phyloP scores from a whole-genome alignment of 2,329 filamentous ascomycete genomes.

The Bipolaris gigantea region DNA sequence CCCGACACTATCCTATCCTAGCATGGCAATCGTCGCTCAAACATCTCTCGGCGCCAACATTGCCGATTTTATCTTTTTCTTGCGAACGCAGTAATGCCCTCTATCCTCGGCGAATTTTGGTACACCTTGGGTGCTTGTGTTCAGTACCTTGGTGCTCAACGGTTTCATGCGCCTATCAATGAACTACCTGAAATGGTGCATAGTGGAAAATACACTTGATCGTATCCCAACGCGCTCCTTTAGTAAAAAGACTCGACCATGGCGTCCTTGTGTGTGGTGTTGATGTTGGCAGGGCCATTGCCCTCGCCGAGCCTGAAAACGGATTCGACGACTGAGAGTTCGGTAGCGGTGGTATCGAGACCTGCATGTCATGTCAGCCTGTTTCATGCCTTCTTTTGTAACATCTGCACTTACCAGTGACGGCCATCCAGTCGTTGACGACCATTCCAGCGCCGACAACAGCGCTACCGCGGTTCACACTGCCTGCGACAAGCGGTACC shows the following conservation, averaged over 20 bases:
- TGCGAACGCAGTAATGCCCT: neutral
- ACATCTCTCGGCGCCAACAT: neutral
- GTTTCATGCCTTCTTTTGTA: neutral
- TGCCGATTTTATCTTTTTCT: neutral
- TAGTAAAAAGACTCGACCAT: slow-evolving; percentile 99
- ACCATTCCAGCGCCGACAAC: slow-evolving; percentile 98
- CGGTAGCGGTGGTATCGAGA: slow-evolving; percentile 93
- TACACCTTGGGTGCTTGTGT: neutral
- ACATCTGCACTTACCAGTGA: slow-evolving; percentile 57
- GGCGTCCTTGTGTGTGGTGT: slow-evolving; percentile 88
- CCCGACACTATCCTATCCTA: neutral
- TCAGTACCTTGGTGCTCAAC: neutral
- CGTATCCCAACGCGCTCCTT: slow-evolving; percentile 24
- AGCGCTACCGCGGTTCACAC: slow-evolving; percentile 87
- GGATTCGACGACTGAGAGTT: slow-evolving; percentile 93
- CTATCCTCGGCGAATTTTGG: neutral
- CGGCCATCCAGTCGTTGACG: slow-evolving; percentile 96
- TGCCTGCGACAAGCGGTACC: slow-evolving; percentile 92
- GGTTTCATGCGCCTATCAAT: neutral
- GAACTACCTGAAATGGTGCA: neutral
- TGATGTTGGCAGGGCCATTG: slow-evolving; percentile 73
- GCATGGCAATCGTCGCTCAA: neutral
- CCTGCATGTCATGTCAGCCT: slow-evolving; percentile 49
- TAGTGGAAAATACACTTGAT: neutral
- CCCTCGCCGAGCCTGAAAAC: slow-evolving; percentile 95